Conservation (phyloP, 352 stramenopile species). For the Phytophthora gonapodyides region DNA sequence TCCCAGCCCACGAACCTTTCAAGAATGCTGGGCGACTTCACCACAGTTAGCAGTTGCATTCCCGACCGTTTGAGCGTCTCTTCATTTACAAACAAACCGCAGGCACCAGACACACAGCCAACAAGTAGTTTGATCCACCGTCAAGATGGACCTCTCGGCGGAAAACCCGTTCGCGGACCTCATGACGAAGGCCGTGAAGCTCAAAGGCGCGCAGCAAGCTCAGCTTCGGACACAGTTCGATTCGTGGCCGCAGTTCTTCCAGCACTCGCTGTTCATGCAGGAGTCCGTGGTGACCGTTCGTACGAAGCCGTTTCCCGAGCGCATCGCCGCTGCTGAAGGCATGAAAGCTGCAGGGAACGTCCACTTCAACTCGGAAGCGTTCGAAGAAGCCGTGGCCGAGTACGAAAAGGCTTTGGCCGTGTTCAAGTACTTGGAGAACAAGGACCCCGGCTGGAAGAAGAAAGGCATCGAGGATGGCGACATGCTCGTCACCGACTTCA, state of each 20-base stretch:
- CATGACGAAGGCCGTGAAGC: conserved; percentile 87
- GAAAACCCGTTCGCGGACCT: conserved; percentile 83
- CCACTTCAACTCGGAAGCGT: conserved; percentile 48
- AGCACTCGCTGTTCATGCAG: conserved; percentile 90
- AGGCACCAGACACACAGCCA: background rate
- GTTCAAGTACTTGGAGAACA: conserved; percentile 86
- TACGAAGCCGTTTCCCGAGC: conserved; percentile 50
- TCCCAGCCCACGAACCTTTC: too few species aligned
- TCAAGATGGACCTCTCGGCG: conserved; percentile 61
- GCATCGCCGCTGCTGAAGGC: conserved; percentile 52
- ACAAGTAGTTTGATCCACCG: background rate
- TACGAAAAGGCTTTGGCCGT: conserved; percentile 86
- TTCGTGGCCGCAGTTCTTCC: conserved; percentile 84
- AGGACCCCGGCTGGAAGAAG: conserved; percentile 83
- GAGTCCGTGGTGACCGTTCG: conserved; percentile 63
- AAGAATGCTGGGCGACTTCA: too few species aligned
- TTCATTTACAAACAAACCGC: conserved; percentile 16
- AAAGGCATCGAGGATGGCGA: conserved; percentile 87
- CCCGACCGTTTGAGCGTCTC: conserved; percentile 13
- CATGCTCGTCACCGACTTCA: conserved; percentile 62
- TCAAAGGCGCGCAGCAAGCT: conserved; percentile 83
- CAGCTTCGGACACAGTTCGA: conserved; percentile 75
- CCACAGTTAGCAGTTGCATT: background rate
- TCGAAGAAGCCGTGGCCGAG: conserved; percentile 78
- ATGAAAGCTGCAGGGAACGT: conserved; percentile 79